Percentiles rank a stretch among this genome's conserved stretches.
phyloP scores from a whole-genome alignment of 257 asterid species.

The Echium plantagineum region DNA sequence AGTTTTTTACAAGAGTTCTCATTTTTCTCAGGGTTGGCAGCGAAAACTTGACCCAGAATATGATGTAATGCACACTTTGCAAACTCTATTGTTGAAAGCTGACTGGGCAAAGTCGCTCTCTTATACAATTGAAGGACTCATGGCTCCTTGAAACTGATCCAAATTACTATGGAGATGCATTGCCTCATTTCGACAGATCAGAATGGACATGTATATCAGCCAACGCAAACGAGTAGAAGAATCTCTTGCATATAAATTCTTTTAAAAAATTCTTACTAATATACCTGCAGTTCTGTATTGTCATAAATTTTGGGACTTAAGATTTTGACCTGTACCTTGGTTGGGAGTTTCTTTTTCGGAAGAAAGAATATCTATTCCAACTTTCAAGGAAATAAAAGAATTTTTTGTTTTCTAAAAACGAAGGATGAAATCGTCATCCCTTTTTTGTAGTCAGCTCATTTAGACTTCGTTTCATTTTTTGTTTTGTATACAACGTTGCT shows the following conservation, averaged over 20 bases:
- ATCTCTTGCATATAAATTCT: not conserved
- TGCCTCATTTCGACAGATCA: constrained; percentile 1
- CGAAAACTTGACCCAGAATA: constrained; percentile 77
- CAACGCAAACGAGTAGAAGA: not conserved
- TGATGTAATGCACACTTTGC: constrained; percentile 63
- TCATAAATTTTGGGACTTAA: constrained; percentile 1
- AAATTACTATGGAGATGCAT: not conserved
- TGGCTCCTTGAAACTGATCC: constrained; percentile 53
- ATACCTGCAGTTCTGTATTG: not conserved
- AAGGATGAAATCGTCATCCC: no score
- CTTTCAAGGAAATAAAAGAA: not conserved
- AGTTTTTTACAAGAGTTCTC: not conserved
- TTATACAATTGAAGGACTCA: constrained; percentile 52
- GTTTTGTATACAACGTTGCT: not conserved
- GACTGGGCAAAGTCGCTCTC: constrained; percentile 78
- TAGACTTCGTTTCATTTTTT: not conserved
- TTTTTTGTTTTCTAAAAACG: no score
- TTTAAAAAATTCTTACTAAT: not conserved
- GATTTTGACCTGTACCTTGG: not conserved
- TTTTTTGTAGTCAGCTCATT: not conserved
- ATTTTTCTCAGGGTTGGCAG: constrained; percentile 51
- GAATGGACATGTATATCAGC: constrained; percentile 11
- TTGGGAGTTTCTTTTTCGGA: not conserved
- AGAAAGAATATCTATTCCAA: not conserved
- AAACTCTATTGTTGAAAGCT: constrained; percentile 57